Evolutionary conservation across 1,284 basidiomycete species (phyloP).

Genomic region (Wallemia mellicola): DNA sequence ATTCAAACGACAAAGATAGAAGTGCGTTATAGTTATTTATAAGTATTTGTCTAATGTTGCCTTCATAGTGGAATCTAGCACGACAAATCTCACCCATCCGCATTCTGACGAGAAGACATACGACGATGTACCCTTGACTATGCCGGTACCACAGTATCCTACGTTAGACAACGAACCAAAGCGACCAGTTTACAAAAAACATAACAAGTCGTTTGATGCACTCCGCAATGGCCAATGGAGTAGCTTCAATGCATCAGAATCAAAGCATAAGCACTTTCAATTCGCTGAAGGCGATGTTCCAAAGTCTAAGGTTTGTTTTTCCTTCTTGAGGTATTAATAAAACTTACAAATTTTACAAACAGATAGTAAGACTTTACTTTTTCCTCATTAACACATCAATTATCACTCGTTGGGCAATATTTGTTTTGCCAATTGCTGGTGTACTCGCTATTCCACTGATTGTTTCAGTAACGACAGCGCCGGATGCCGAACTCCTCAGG

Average conservation of each 20-base stretch:
- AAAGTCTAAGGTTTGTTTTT: conserved; percentile 4
- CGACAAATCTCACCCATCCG: not conserved
- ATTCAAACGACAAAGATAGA: not conserved
- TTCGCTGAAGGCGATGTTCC: conserved; percentile 31
- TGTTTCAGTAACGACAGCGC: conserved; percentile 16
- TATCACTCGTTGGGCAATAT: conserved; percentile 35
- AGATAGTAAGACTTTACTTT: conserved; percentile 26
- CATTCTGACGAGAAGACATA: not conserved
- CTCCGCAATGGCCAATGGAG: not conserved
- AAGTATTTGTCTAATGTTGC: no score
- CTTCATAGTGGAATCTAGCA: not conserved
- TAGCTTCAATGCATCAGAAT: not conserved
- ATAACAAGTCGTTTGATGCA: not conserved
- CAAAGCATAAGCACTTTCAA: conserved; percentile 12
- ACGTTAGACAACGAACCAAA: not conserved
- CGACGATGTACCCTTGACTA: no score
- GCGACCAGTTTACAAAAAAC: not conserved
- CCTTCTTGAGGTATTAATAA: no score
- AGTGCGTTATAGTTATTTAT: not conserved
- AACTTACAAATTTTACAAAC: no score
- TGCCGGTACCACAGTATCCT: no score
- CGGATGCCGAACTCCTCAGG: conserved; percentile 19
- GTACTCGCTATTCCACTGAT: conserved; percentile 27
- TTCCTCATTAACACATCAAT: conserved; percentile 48
- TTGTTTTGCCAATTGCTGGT: not conserved